Evolutionary conservation across 495 filamentous ascomycete genomes (phyloP), one percentile per base, ranked within the genome.

Genomic region (Podospora fimiseda): DNA sequence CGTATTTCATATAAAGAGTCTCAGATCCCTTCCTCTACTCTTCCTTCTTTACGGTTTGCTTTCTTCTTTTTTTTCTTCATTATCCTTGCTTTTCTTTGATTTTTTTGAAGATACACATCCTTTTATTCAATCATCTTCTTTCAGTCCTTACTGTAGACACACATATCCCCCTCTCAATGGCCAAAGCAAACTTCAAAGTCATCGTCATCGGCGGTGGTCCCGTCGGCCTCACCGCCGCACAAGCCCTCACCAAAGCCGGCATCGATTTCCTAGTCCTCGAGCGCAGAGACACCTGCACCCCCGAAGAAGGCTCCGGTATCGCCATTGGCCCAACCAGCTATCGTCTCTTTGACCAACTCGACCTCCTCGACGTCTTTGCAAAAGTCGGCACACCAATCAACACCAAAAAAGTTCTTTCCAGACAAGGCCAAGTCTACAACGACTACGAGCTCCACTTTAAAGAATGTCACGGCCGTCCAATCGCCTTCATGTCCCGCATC

Each of bases 141-240:
- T n/a, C 18, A 13, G 9, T 16, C 37, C 14, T 16, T 11, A 13
- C 37, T 40, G 4, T 16, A 40, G 4, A 40, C 37, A 13, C 37
- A 40, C 37, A 13, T n/a, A 38, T 14, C 8, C 33, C 33, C 8
- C 8, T 8, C 8, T 19, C 22, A 20, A 16, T 20, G 11, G 18
- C 41, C 41, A 43, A 14, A 43, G 22, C 41, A 14, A 15, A 15
- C 41, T 74, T 80, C 62, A 72, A 68, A 39, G 75, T 75, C 21
- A 68, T 84, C 30, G 72, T 84, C 37, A 72, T 76, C 13, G 80
- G 79, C 20, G 78, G 75, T 7, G 73, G 72, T 4, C 68, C 81
- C 20, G 65, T 74, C 3, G 76, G 76, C 0, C 60, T 84, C 2
- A 74, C 73, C 2, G 54, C 77, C 1, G 77, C 80, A 0, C 70